Conservation (phyloP, 768 basidiomycete genomes). For the Tricholoma terreum region DNA sequence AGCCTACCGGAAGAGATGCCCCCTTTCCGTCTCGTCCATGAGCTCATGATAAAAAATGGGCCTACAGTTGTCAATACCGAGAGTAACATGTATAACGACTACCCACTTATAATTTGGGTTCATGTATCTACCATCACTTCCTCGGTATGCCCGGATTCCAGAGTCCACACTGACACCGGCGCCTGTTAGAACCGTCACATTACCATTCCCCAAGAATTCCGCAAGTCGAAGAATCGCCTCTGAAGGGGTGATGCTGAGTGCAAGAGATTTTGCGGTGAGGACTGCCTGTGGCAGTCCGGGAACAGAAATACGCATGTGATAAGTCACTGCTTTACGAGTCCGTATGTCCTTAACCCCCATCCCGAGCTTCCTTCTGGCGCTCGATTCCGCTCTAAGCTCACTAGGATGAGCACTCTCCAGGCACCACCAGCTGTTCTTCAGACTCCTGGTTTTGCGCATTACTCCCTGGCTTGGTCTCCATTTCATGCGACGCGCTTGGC, state of each 20-base stretch:
- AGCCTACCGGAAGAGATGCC: slow-evolving; percentile 62
- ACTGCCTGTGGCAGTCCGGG: slow-evolving; percentile 68
- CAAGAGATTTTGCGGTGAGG: slow-evolving; percentile 40
- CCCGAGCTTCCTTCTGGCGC: slow-evolving; percentile 1
- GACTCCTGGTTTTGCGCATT: slow-evolving; percentile 84
- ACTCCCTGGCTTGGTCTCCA: slow-evolving; percentile 80
- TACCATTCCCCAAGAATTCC: slow-evolving; percentile 67
- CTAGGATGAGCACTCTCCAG: slow-evolving; percentile 30
- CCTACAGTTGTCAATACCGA: slow-evolving; percentile 19
- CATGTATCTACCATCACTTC: slow-evolving; percentile 81
- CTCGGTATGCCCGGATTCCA: slow-evolving; percentile 93
- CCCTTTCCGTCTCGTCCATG: slow-evolving; percentile 65
- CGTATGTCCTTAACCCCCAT: slow-evolving; percentile 2
- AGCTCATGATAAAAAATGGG: slow-evolving; percentile 84
- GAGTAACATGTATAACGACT: slow-evolving; percentile 1
- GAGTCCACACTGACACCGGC: slow-evolving; percentile 96
- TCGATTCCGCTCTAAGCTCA: neutral
- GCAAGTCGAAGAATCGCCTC: slow-evolving; percentile 61
- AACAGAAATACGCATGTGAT: slow-evolving; percentile 76
- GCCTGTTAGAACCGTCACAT: slow-evolving; percentile 74
- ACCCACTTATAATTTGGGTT: slow-evolving; percentile 86
- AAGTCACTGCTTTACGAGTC: slow-evolving; percentile 22
- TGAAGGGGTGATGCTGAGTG: slow-evolving; percentile 38
- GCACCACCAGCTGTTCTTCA: slow-evolving; percentile 52
- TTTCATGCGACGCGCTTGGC: slow-evolving; percentile 75